Evolutionary conservation across 2,329 filamentous ascomycete genomes (phyloP), one percentile per base, ranked within the genome.

Genomic region (Graphilbum sp.): DNA sequence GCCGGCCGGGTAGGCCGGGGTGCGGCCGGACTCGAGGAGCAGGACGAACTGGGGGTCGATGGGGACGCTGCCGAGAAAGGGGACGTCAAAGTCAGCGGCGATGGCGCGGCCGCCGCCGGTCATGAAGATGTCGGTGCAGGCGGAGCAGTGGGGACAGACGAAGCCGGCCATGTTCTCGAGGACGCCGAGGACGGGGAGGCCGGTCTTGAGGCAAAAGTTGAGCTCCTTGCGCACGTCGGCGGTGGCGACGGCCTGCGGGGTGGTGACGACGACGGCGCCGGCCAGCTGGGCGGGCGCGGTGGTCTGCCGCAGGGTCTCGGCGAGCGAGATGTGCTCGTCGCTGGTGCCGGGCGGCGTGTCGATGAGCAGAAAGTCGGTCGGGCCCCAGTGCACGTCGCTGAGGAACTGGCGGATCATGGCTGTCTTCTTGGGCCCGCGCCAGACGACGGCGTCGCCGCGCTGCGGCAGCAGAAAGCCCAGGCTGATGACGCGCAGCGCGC

Each of bases 401-500:
- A 98, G 66, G 54, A 98, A 98, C 56, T 98, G 90, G 31, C 87
- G 76, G 41, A 98, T 85, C 90, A 98, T 98, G 36, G 90, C 90
- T 5, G 90, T 98, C 63, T 98, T 98, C 61, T 98, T 98, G 3
- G 90, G 90, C 0, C 90, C 90, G 38, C 90, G 75, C 90, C 90
- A 98, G 30, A 98, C 90, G 0, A 98, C 87, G 0, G 90, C 88
- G 50, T 95, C 86, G 44, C 82, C 83, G 49, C 88, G 68, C 43
- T 76, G 73, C 4, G 79, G 76, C 6, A 98, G 69, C 7, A 98
- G 69, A 51, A 98, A 96, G 3, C 87, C 90, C 2, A 98, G 66
- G 39, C 85, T 94, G 81, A 96, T 95, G 56, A 85, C 90, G 43
- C 75, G 70, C 10, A 88, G 64, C 25, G 75, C 64, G 1, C 81